Evolutionary conservation across 306 rosid genomes (phyloP).

Genomic region (Acacia confusa): DNA sequence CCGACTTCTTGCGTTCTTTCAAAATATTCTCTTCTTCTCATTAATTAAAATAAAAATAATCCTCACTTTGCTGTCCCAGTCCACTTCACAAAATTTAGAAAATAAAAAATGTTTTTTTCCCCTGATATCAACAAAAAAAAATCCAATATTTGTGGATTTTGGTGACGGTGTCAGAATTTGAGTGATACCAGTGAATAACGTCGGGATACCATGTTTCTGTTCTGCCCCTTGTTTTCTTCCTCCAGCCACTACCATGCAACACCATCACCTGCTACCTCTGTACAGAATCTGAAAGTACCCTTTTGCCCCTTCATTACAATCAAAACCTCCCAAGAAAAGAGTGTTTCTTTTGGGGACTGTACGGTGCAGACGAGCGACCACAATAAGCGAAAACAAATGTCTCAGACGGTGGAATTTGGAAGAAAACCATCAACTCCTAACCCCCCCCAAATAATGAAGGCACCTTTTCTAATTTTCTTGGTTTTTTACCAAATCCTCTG

Average conservation of each 20-base stretch:
- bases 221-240: not conserved
- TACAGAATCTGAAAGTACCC: slow-evolving; percentile 11
- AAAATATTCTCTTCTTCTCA: not conserved
- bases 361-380: slow-evolving; percentile 17
- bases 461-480: not conserved
- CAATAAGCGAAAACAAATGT: slow-evolving; percentile 46
- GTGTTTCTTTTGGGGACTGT: not conserved
- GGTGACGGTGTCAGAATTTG: not conserved
- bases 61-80: not conserved
- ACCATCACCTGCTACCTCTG: not conserved
- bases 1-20: not conserved
- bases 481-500: not conserved
- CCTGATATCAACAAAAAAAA: too few species aligned
- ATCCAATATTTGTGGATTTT: not conserved
- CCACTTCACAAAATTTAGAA: not conserved
- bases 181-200: not conserved
- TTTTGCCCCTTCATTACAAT: not conserved
- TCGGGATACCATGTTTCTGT: not conserved
- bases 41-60: not conserved
- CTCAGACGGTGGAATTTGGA: slow-evolving; percentile 41
- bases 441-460: not conserved
- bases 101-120: not conserved
- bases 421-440: slow-evolving; percentile 62
- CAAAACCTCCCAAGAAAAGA: slow-evolving; percentile 19
- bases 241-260: not conserved